Percentiles rank a stretch among this genome's conserved stretches.
These are phyloP conservation scores for Chytriomyces confervae DNA, from an alignment of 192 early-diverging fungal genomes.

Conservation along the genomic window DNA sequence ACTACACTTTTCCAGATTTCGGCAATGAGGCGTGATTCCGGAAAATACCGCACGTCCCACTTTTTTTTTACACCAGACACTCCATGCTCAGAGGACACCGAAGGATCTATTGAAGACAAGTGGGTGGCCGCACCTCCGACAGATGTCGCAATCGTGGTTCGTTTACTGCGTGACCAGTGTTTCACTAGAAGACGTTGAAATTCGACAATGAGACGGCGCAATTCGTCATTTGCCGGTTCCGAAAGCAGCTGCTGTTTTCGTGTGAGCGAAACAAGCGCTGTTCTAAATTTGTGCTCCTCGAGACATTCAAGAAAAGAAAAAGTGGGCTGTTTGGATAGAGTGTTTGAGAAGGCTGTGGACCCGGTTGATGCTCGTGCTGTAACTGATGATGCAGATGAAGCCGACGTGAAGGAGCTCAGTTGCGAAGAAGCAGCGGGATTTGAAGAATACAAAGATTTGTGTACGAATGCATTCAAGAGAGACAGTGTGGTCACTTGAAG, in stretches of 20 bases:
- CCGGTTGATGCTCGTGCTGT: too few relatives aligned
- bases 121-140: too few relatives aligned
- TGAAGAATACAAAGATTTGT: constrained; percentile 60
- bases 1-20: too few relatives aligned
- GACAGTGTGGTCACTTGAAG: constrained; percentile 68
- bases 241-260: constrained; percentile 38
- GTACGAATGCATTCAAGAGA: constrained; percentile 67
- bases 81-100: too few relatives aligned
- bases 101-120: too few relatives aligned
- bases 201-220: constrained; percentile 63
- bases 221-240: constrained; percentile 58
- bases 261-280: constrained; percentile 56
- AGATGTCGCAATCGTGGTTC: too few relatives aligned
- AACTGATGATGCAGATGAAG: too few relatives aligned
- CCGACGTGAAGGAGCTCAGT: neutral
- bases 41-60: too few relatives aligned
- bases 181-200: constrained; percentile 68
- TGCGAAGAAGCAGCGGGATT: neutral
- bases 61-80: too few relatives aligned
- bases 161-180: constrained; percentile 59
- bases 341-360: too few relatives aligned
- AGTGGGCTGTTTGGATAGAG: too few relatives aligned
- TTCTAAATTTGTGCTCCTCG: constrained; percentile 56
- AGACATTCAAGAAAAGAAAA: constrained; percentile 50
- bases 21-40: too few relatives aligned